Evolutionary conservation across 192 early-diverging fungal genomes (phyloP), one percentile per base, ranked within the genome.

Genomic region (Rhizoclosmatium sp.): DNA sequence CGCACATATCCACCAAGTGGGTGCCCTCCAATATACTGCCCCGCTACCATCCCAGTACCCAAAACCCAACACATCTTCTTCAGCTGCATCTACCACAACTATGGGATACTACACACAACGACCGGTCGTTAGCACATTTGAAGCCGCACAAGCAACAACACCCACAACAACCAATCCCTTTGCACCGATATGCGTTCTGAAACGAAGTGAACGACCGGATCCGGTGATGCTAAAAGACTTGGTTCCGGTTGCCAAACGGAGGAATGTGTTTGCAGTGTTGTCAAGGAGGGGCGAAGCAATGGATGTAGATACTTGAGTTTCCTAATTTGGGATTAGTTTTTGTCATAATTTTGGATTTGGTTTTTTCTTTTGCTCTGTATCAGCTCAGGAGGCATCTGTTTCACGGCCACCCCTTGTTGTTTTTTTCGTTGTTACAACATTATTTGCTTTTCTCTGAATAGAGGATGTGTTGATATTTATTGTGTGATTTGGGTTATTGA

Each of bases 151-250:
- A 23, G 62, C 10, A 7, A 21, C 9, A 41, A 10, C 62, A 16
- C 5, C 7, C 21, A 7, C 21, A 56, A 31, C 39, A 19, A 44
- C 44, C 14, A 76, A 76, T 47, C 49, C 58, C 45, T 76, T 76
- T 67, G 75, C 75, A 44, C 75, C 75, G 48, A 76, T 76, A 10
- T 76, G 75, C 41, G 75, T 76, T 39, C 12, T 59, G 65, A 76
- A 76, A 61, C 61, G 75, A 5, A 67, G 75, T 39, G 75, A 76
- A 21, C 9, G 75, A 47, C 39, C 64, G 4, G 75, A 76, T 21
- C 40, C 47, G 40, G 45, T 76, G 3, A 76, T 76, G 75, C 48
- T 76, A 47, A 40, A 44, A 39, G 75, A 61, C 14, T 23, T 76
- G 46, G 60, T 76, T 42, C 75, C 75, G 5, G 47, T 72, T n/a